Evolutionary conservation across 495 filamentous ascomycete species (phyloP), one percentile per base, ranked within the genome.

Genomic region (Aspergillus nanangensis): DNA sequence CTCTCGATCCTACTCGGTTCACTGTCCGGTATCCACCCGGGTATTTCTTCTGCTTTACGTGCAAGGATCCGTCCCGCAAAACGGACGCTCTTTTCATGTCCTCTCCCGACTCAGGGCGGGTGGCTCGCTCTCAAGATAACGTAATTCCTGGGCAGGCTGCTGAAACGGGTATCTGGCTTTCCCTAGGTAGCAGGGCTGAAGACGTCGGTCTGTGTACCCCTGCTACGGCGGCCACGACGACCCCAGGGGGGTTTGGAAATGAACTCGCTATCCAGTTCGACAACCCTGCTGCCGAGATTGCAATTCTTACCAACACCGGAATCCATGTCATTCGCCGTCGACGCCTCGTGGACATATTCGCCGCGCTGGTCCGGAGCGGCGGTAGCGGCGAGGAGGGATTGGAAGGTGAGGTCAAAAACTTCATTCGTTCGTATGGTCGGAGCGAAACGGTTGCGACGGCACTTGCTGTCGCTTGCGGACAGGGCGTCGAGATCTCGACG

Each of bases 231-330:
- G 87, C 89, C 11, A 68, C 79, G 0, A 58, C 59, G n/a, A 78
- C 77, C 15, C 88, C 93, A 8, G 62, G 79, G 11, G 92, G 92
- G 0, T 98, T 95, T 56, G 90, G 90, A 14, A 99, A 99, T 54
- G 93, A 99, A 61, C 71, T 95, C 48, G 90, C 94, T 5, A 83
- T 94, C 31, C 93, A 99, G 58, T 96, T 90, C 50, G 94, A 97
- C 55, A 75, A 87, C 20, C 72, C 80, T 0, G 77, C 83, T 3
- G 77, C 85, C 9, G 90, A 97, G 55, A 79, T 96, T 41, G 94
- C 90, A 5, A 82, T 99, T 25, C 71, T 99, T 45, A 96, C 93
- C 7, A 93, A 91, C 51, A 86, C 77, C 13, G 93, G 92, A 2
- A 80, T 99, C 44, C 86, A 95, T 50, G 74, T 93, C 20, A 77